Percentiles rank a stretch among this genome's conserved stretches.
These are phyloP conservation scores for Trametes maxima DNA, from an alignment of 768 basidiomycete genomes.

Conservation along the genomic window DNA sequence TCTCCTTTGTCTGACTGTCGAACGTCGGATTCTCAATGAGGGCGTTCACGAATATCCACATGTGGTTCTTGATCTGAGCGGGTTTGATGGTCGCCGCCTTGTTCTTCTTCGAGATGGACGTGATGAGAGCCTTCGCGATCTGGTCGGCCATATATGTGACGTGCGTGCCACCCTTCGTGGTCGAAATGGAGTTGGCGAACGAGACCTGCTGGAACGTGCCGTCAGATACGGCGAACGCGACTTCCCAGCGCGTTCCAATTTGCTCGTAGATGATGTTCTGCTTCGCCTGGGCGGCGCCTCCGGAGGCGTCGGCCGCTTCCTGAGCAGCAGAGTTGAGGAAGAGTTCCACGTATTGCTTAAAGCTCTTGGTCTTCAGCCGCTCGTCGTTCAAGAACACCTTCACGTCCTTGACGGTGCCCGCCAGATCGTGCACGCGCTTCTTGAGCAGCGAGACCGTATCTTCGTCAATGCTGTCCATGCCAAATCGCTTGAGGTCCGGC, in stretches of 20 bases:
- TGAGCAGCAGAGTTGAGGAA: conserved; percentile 80
- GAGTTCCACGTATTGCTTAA: conserved; percentile 97
- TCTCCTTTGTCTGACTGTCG: conserved; percentile 99
- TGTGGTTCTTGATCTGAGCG: conserved; percentile 93
- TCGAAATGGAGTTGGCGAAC: conserved; percentile 97
- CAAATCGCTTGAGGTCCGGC: conserved; percentile 90
- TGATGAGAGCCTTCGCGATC: conserved; percentile 80
- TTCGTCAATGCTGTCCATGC: conserved; percentile 88
- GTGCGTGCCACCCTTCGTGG: conserved; percentile 95
- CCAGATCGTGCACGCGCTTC: conserved; percentile 96
- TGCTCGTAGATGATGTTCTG: conserved; percentile 82
- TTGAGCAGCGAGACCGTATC: conserved; percentile 87
- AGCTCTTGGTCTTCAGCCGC: conserved; percentile 88
- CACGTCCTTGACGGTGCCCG: conserved; percentile 90
- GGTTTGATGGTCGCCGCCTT: conserved; percentile 94
- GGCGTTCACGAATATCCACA: conserved; percentile 97
- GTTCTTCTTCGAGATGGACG: conserved; percentile 93
- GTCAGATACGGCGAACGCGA: conserved; percentile 93
- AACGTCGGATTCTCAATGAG: conserved; percentile 98
- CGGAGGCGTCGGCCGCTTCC: conserved; percentile 66
- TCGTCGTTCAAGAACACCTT: conserved; percentile 95
- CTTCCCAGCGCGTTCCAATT: conserved; percentile 85
- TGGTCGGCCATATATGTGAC: conserved; percentile 85
- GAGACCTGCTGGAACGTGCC: conserved; percentile 93
- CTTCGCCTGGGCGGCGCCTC: conserved; percentile 79